phyloP scores from a whole-genome alignment of 306 rosid genomes.

The Lablab purpureus region DNA sequence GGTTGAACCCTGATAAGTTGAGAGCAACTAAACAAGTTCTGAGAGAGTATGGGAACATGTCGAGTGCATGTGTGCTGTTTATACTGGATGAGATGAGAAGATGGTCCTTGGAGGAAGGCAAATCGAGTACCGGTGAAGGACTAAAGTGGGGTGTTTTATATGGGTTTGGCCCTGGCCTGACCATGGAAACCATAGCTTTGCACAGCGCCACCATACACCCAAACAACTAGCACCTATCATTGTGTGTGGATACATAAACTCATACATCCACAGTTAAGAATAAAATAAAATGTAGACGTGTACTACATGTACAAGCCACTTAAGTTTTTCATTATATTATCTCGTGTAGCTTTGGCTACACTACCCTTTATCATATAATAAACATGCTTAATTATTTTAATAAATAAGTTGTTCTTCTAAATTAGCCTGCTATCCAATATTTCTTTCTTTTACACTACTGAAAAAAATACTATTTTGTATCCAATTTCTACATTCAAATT shows the following conservation, averaged over 20 bases:
- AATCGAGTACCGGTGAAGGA: conserved; percentile 49
- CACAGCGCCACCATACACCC: conserved; percentile 27
- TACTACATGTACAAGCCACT: background rate
- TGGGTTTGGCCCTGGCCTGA: conserved; percentile 48
- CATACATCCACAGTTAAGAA: background rate
- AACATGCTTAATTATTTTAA: too few species aligned
- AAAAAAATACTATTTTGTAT: too few species aligned
- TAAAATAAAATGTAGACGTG: background rate
- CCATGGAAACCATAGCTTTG: conserved; percentile 43
- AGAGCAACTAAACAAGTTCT: conserved; percentile 44
- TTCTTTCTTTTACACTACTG: too few species aligned
- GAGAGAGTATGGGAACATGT: conserved; percentile 57
- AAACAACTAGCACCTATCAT: background rate
- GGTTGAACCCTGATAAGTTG: conserved; percentile 47
- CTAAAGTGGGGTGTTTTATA: conserved; percentile 47
- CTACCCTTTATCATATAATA: background rate
- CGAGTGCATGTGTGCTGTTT: conserved; percentile 42
- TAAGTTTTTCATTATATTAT: background rate
- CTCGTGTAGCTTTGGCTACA: background rate
- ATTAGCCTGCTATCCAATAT: too few species aligned
- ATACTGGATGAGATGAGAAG: conserved; percentile 54
- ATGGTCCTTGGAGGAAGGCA: conserved; percentile 44
- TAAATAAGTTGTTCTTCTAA: too few species aligned
- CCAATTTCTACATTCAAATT: too few species aligned
- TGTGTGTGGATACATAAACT: too few species aligned